phyloP scores from a whole-genome alignment of 345 rosid species.

The Eutrema heterophyllum region DNA sequence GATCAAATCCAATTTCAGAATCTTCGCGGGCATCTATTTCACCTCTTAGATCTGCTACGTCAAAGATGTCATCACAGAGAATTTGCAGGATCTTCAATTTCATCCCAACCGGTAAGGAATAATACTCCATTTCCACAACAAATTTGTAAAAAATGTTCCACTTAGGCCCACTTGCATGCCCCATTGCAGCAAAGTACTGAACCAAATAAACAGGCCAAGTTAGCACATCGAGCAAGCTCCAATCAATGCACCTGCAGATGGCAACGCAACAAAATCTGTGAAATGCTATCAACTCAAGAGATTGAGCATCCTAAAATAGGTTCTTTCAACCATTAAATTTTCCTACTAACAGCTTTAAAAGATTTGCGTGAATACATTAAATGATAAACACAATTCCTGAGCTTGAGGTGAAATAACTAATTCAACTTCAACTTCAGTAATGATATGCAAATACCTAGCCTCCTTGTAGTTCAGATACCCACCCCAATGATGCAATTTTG shows the following conservation, averaged over 20 bases:
- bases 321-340: background rate
- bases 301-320: background rate
- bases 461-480: background rate
- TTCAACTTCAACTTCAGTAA: background rate
- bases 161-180: slow-evolving; percentile 48
- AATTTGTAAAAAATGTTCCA: slow-evolving; percentile 59
- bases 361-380: background rate
- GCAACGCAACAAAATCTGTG: slow-evolving; percentile 13
- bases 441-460: background rate
- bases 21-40: slow-evolving; percentile 67
- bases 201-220: slow-evolving; percentile 78
- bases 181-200: slow-evolving; percentile 61
- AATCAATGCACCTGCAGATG: slow-evolving; percentile 61
- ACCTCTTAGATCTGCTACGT: slow-evolving; percentile 52
- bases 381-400: background rate
- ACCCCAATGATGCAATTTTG: background rate
- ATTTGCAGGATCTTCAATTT: slow-evolving; percentile 76
- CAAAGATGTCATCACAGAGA: slow-evolving; percentile 74
- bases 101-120: slow-evolving; percentile 46
- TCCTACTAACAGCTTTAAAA: background rate
- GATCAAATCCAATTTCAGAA: slow-evolving; percentile 70
- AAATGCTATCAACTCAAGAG: background rate
- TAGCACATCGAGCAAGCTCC: slow-evolving; percentile 79
- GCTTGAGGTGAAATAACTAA: background rate
- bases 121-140: slow-evolving; percentile 56